A percentile compares a stretch with the other conserved stretches of the same genome.
phyloP scores from a whole-genome alignment of 306 rosid genomes.

The Lagenaria siceraria region DNA sequence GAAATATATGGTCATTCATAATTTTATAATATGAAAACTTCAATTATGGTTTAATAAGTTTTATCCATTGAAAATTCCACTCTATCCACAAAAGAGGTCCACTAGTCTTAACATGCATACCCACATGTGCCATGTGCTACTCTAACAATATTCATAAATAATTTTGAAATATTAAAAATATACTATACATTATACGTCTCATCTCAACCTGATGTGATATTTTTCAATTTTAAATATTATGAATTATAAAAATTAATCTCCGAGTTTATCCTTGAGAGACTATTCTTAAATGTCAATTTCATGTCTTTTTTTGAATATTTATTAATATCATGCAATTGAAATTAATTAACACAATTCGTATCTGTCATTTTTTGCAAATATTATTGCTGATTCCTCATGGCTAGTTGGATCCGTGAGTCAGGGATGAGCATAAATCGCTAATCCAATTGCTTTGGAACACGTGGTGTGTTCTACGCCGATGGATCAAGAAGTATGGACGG shows the following conservation, averaged over 20 bases:
- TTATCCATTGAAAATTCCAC: not conserved
- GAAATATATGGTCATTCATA: not conserved
- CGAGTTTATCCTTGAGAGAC: not conserved
- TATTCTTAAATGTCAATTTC: not conserved
- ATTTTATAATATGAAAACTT: not conserved
- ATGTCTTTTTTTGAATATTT: not conserved
- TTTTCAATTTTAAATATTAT: not conserved
- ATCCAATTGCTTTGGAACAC: not conserved
- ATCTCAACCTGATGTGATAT: not conserved
- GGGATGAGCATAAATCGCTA: not conserved
- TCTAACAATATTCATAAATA: not conserved
- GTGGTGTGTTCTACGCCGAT: not conserved
- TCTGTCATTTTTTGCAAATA: not conserved
- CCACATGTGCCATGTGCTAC: slow-evolving; percentile 9
- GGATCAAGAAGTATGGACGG: not conserved
- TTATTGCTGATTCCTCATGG: not conserved
- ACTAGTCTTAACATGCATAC: not conserved
- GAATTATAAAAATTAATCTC: not conserved
- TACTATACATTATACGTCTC: not conserved
- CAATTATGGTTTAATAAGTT: not conserved
- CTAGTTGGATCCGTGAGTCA: not conserved
- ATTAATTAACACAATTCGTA: not conserved
- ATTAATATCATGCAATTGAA: not conserved
- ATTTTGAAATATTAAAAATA: not conserved
- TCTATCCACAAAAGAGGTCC: not conserved